phyloP scores from a whole-genome alignment of 495 filamentous ascomycete genomes.

The Peziza echinospora region DNA sequence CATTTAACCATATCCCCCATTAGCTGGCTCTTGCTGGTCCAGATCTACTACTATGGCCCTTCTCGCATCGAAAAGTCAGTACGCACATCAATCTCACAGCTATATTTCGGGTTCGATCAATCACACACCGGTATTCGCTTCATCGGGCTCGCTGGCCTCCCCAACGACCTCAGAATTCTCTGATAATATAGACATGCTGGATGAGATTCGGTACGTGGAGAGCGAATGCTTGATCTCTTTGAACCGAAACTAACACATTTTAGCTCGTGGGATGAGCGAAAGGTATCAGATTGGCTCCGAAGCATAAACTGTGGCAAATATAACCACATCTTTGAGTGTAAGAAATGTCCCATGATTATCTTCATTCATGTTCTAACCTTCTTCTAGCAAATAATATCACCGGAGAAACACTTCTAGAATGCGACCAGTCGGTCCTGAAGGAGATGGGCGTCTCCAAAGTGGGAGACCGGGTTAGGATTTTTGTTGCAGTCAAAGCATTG shows the following conservation, averaged over 20 bases:
- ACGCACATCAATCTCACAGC: slow-evolving; percentile 32
- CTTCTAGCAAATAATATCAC: slow-evolving; percentile 83
- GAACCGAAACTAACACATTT: too few relatives aligned
- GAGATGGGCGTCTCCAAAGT: slow-evolving; percentile 98
- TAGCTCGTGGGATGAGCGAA: slow-evolving; percentile 74
- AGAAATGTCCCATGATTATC: slow-evolving; percentile 2
- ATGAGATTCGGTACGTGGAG: slow-evolving; percentile 35
- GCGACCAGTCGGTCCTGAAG: slow-evolving; percentile 87
- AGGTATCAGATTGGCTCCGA: slow-evolving; percentile 71
- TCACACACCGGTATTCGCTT: slow-evolving; percentile 29
- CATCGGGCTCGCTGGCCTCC: slow-evolving; percentile 51
- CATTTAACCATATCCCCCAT: too few relatives aligned
- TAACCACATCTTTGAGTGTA: slow-evolving; percentile 68
- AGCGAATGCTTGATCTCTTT: slow-evolving; percentile 26
- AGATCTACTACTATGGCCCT: slow-evolving; percentile 53
- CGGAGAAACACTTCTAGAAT: slow-evolving; percentile 85
- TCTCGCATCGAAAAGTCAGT: slow-evolving; percentile 68
- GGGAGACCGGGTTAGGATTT: slow-evolving; percentile 87
- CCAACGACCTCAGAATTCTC: slow-evolving; percentile 92
- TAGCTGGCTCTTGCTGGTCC: neutral
- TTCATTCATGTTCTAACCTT: slow-evolving; percentile 6
- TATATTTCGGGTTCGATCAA: too few relatives aligned
- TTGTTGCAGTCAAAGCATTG: slow-evolving; percentile 78
- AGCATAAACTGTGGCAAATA: slow-evolving; percentile 86
- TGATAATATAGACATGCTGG: slow-evolving; percentile 40